phyloP scores from a whole-genome alignment of 176 grass and related monocot genomes.

The Microstegium vimineum region DNA sequence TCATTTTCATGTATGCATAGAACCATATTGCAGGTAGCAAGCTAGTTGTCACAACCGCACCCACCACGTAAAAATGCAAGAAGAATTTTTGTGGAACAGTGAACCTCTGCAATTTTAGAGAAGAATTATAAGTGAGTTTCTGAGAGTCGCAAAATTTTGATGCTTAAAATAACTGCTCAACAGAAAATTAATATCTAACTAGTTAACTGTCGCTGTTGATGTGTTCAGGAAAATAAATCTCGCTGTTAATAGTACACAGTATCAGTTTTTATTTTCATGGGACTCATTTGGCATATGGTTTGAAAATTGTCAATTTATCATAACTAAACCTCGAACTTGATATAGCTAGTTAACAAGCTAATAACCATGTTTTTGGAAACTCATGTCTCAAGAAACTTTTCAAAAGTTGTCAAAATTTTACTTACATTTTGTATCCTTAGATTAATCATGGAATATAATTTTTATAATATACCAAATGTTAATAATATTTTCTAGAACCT shows the following conservation, averaged over 20 bases:
- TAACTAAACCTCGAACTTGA: background rate
- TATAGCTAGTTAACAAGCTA: background rate
- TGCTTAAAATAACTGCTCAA: background rate
- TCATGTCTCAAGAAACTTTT: background rate
- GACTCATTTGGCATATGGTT: background rate
- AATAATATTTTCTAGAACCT: background rate
- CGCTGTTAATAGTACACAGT: background rate
- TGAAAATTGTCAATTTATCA: background rate
- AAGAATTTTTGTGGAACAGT: conserved; percentile 88
- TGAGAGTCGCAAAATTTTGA: background rate
- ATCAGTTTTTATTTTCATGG: background rate
- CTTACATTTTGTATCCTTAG: background rate
- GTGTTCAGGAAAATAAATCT: background rate
- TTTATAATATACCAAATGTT: background rate
- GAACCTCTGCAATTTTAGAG: conserved; percentile 63
- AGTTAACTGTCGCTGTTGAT: background rate
- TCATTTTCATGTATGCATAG: conserved; percentile 83
- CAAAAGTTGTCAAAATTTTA: background rate
- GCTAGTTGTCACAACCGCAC: conserved; percentile 46
- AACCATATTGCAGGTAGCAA: conserved; percentile 68
- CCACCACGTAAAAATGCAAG: conserved; percentile 90
- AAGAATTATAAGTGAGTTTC: background rate
- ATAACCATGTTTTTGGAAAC: background rate
- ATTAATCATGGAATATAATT: background rate
- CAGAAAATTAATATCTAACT: background rate